A percentile compares a stretch with the other conserved stretches of the same genome.
Conservation (phyloP, 108 stramenopile species). For the Aurantiochytrium sp. region DNA sequence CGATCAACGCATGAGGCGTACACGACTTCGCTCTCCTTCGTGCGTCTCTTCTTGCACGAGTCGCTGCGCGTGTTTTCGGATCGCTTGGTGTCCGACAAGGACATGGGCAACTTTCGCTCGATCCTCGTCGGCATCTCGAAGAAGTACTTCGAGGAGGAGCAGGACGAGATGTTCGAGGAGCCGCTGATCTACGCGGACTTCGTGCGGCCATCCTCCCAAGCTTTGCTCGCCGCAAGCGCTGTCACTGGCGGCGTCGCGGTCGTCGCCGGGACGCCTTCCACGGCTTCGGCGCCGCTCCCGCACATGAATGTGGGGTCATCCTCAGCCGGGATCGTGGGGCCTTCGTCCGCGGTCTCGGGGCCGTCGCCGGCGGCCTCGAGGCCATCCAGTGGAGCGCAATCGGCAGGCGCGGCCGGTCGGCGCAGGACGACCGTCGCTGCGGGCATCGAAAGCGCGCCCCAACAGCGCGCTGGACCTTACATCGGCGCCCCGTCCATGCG, state of each 20-base stretch:
- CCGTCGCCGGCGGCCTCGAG: too few relatives aligned
- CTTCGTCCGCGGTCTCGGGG: too few relatives aligned
- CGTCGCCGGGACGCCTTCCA: too few relatives aligned
- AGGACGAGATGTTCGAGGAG: slow-evolving; percentile 27
- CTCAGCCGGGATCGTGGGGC: too few relatives aligned
- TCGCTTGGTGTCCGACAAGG: slow-evolving; percentile 33
- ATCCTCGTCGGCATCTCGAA: slow-evolving; percentile 42
- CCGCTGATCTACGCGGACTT: slow-evolving; percentile 30
- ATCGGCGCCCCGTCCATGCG: background rate
- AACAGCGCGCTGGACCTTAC: background rate
- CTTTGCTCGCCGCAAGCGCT: background rate
- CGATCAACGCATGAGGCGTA: background rate
- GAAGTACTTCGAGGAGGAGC: slow-evolving; percentile 39
- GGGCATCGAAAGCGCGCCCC: too few relatives aligned
- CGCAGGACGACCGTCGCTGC: too few relatives aligned
- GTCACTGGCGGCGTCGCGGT: background rate
- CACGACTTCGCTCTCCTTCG: background rate
- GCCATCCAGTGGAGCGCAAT: too few relatives aligned
- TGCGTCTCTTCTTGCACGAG: slow-evolving; percentile 48
- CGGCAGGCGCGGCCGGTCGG: too few relatives aligned
- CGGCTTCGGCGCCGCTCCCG: too few relatives aligned
- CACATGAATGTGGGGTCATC: too few relatives aligned
- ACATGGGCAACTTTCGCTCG: slow-evolving; percentile 33
- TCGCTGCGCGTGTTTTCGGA: slow-evolving; percentile 42
- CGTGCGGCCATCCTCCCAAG: background rate